phyloP scores from a whole-genome alignment of 106 monocot species.

The Amphibolis antarctica region DNA sequence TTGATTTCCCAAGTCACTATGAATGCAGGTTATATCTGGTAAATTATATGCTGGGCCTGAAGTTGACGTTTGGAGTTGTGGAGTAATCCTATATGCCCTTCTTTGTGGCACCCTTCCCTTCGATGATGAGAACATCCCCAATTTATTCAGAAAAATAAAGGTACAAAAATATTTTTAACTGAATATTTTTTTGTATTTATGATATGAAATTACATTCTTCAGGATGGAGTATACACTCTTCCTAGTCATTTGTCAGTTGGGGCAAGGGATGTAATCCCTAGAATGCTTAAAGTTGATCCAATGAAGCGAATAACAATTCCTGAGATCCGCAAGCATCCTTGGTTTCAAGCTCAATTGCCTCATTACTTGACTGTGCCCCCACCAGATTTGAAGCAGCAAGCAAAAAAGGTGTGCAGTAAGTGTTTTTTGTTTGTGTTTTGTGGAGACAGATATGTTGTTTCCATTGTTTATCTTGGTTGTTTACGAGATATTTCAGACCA shows the following conservation, averaged over 20 bases:
- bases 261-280: conserved; percentile 24
- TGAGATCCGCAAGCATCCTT: conserved; percentile 20
- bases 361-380: conserved; percentile 22
- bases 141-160: conserved; percentile 27
- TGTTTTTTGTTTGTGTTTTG: neutral
- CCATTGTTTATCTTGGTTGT: too few relatives aligned
- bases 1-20: neutral
- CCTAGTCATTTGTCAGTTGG: conserved; percentile 23
- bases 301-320: conserved; percentile 21
- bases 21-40: conserved; percentile 19
- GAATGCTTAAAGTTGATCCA: conserved; percentile 26
- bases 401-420: conserved; percentile 13
- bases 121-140: conserved; percentile 27
- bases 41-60: conserved; percentile 27
- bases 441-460: too few relatives aligned
- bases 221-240: conserved; percentile 27
- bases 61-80: conserved; percentile 29
- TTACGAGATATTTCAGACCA: too few relatives aligned
- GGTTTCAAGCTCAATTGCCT: conserved; percentile 24
- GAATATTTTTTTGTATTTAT: neutral
- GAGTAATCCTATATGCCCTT: conserved; percentile 22
- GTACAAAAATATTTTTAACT: neutral
- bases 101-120: conserved; percentile 25
- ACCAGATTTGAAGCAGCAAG: conserved; percentile 17
- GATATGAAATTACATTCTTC: neutral